phyloP scores from a whole-genome alignment of 2,329 filamentous ascomycete species.

The Pseudocercospora crystallina region DNA sequence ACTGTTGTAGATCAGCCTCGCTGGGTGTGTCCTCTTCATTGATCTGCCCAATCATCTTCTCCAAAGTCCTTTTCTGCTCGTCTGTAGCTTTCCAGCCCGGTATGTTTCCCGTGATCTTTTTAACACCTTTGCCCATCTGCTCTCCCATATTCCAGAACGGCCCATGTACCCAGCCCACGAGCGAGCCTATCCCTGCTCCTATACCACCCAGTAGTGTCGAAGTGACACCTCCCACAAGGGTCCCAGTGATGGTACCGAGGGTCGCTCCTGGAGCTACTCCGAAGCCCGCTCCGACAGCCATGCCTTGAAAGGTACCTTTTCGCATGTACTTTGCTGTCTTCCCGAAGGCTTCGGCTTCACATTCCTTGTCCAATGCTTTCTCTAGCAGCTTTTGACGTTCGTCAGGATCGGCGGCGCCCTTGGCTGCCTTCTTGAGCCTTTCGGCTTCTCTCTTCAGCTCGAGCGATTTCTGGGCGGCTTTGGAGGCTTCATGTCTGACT shows the following conservation, averaged over 20 bases:
- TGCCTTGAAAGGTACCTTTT: slow-evolving; percentile 33
- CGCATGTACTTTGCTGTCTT: slow-evolving; percentile 35
- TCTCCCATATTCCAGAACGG: slow-evolving; percentile 33
- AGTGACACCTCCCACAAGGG: slow-evolving; percentile 32
- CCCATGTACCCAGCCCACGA: slow-evolving; percentile 28
- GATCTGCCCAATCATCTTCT: slow-evolving; percentile 34
- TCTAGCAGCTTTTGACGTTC: slow-evolving; percentile 36
- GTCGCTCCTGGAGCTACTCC: slow-evolving; percentile 29
- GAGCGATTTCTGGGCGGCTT: slow-evolving; percentile 28
- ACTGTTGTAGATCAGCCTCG: slow-evolving; percentile 12
- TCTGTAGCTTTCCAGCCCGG: slow-evolving; percentile 32
- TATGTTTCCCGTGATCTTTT: slow-evolving; percentile 30
- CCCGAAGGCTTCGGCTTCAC: slow-evolving; percentile 34
- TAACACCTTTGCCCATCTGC: slow-evolving; percentile 25
- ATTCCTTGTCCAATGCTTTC: slow-evolving; percentile 30
- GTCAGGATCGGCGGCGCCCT: slow-evolving; percentile 31
- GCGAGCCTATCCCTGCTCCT: slow-evolving; percentile 27
- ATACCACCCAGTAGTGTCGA: slow-evolving; percentile 30
- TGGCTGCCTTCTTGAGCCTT: slow-evolving; percentile 30
- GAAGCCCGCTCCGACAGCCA: slow-evolving; percentile 32
- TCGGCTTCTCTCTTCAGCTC: slow-evolving; percentile 29
- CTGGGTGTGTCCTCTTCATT: slow-evolving; percentile 30
- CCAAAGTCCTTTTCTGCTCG: slow-evolving; percentile 33
- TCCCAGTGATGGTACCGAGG: slow-evolving; percentile 33
- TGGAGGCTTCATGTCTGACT: slow-evolving; percentile 28